phyloP scores from a whole-genome alignment of 116 monocot genomes.

The Trichopus zeylanicus region DNA sequence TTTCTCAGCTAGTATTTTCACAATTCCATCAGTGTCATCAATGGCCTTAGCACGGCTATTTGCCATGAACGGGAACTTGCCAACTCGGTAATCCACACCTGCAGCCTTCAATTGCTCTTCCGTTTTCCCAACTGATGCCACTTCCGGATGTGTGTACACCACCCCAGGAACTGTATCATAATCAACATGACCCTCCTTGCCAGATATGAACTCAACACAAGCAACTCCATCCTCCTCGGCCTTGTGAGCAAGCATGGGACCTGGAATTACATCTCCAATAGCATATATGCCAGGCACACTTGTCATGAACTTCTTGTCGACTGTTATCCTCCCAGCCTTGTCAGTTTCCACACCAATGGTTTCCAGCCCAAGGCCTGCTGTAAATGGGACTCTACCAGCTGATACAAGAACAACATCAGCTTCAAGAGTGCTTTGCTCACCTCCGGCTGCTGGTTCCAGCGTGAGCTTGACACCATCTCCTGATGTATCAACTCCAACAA shows the following conservation, averaged over 20 bases:
- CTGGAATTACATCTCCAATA: slow-evolving; percentile 71
- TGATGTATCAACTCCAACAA: slow-evolving; percentile 46
- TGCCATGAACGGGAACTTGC: slow-evolving; percentile 79
- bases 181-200: slow-evolving; percentile 67
- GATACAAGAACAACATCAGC: slow-evolving; percentile 69
- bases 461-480: slow-evolving; percentile 52
- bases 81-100: slow-evolving; percentile 53
- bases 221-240: slow-evolving; percentile 83
- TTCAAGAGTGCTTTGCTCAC: slow-evolving; percentile 50
- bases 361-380: slow-evolving; percentile 56
- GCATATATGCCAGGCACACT: slow-evolving; percentile 58
- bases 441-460: slow-evolving; percentile 54
- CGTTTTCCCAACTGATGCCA: slow-evolving; percentile 67
- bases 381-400: slow-evolving; percentile 58
- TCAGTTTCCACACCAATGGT: slow-evolving; percentile 51
- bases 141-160: slow-evolving; percentile 74
- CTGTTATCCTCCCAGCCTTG: slow-evolving; percentile 50
- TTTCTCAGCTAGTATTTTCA: slow-evolving; percentile 69
- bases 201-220: slow-evolving; percentile 68
- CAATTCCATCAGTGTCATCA: slow-evolving; percentile 64
- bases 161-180: slow-evolving; percentile 75
- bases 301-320: slow-evolving; percentile 51
- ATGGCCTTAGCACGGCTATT: slow-evolving; percentile 77
- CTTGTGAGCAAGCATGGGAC: slow-evolving; percentile 88
- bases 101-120: slow-evolving; percentile 67